Percentiles rank a stretch among this genome's conserved stretches.
These are phyloP conservation scores for Mycena galericulata DNA, from an alignment of 768 basidiomycete species.

Conservation along the genomic window DNA sequence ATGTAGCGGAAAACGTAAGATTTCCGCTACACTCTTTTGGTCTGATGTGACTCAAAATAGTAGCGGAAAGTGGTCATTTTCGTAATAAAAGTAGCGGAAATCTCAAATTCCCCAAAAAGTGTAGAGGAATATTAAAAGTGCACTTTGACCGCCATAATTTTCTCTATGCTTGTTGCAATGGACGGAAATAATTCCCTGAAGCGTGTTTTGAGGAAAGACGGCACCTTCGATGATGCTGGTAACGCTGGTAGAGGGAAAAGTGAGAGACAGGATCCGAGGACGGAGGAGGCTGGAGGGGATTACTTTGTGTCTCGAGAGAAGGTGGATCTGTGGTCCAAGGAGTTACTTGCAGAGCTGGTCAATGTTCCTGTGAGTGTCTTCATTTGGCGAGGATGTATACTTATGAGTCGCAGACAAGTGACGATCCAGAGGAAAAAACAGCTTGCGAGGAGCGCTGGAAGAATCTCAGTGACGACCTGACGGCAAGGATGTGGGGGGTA, in stretches of 20 bases:
- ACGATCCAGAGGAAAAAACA: not conserved
- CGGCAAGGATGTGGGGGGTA: not conserved
- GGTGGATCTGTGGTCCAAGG: conserved; percentile 18
- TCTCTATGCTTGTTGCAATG: not conserved
- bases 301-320: not conserved
- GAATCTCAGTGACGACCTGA: not conserved
- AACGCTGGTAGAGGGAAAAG: not conserved
- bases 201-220: not conserved
- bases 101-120: too few relatives aligned
- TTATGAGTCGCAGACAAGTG: not conserved
- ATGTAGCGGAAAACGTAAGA: too few relatives aligned
- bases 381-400: too few relatives aligned
- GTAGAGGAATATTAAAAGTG: too few relatives aligned
- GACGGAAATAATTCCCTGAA: not conserved
- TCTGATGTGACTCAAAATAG: too few relatives aligned
- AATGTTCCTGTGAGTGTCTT: too few relatives aligned
- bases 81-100: too few relatives aligned
- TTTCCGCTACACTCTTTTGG: too few relatives aligned
- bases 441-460: not conserved
- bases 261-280: not conserved
- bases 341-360: not conserved
- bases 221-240: not conserved
- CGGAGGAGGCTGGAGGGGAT: not conserved
- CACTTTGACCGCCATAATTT: too few relatives aligned
- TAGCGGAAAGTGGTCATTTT: too few relatives aligned